These are phyloP conservation scores for Trichoderma harzianum DNA, from an alignment of 2,329 filamentous ascomycete species.

Conservation along the genomic window DNA sequence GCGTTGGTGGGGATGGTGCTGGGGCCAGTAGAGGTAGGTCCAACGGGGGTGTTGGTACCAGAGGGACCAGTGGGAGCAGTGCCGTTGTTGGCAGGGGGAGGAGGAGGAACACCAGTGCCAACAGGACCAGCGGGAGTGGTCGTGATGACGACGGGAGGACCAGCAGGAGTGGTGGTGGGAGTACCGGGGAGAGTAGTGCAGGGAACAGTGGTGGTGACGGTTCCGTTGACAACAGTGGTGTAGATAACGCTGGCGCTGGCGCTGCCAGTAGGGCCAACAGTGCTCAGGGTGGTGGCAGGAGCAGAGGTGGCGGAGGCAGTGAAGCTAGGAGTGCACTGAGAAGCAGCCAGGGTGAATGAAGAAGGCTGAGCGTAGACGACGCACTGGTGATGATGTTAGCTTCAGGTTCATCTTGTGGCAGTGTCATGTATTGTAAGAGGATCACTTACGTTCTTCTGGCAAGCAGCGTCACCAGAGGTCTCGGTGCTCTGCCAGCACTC, in stretches of 20 bases:
- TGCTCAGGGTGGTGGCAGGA: constrained; percentile 1
- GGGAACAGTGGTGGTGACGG: not conserved
- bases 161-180: not conserved
- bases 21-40: constrained; percentile 1
- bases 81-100: constrained; percentile 8
- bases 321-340: constrained; percentile 34
- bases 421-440: not conserved
- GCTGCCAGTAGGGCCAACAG: not conserved
- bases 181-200: not conserved
- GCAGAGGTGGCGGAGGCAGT: constrained; percentile 15
- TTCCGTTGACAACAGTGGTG: not conserved
- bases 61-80: constrained; percentile 1
- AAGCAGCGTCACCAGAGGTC: constrained; percentile 43
- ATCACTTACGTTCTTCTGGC: constrained; percentile 43
- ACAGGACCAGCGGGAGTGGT: not conserved
- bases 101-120: constrained; percentile 4
- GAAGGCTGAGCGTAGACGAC: constrained; percentile 41
- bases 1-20: constrained; percentile 28
- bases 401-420: not conserved
- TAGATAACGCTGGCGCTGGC: not conserved
- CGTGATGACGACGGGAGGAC: not conserved
- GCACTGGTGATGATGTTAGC: constrained; percentile 30
- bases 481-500: constrained; percentile 41
- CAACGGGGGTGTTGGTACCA: constrained; percentile 11
- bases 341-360: constrained; percentile 35